A percentile compares a stretch with the other conserved stretches of the same genome.
These are phyloP conservation scores for Tetracladium setigerum DNA, from an alignment of 495 filamentous ascomycete species.

Conservation along the genomic window DNA sequence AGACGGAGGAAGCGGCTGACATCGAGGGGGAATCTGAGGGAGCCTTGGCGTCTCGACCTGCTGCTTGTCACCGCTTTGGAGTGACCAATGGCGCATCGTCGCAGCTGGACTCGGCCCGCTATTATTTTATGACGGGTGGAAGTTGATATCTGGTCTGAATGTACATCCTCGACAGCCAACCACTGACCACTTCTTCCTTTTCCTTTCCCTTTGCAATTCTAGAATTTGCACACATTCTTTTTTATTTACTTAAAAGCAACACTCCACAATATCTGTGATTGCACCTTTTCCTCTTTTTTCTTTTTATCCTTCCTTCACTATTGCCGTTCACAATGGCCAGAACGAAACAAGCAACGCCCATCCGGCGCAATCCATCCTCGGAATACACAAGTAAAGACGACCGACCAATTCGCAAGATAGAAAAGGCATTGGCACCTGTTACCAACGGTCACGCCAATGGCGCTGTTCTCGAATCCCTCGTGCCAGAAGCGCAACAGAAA, in stretches of 20 bases:
- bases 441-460: slow-evolving; percentile 34
- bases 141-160: not conserved
- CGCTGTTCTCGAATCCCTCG: slow-evolving; percentile 20
- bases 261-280: slow-evolving; percentile 4
- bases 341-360: slow-evolving; percentile 58
- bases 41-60: too few relatives aligned
- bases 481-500: slow-evolving; percentile 24
- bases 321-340: slow-evolving; percentile 66
- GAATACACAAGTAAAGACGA: slow-evolving; percentile 42
- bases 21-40: too few relatives aligned
- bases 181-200: not conserved
- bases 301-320: not conserved
- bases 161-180: not conserved
- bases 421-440: slow-evolving; percentile 24
- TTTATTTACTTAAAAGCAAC: not conserved
- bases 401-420: slow-evolving; percentile 14
- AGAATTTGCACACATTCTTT: not conserved
- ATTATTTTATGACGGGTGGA: not conserved
- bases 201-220: not conserved
- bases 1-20: too few relatives aligned
- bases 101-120: not conserved
- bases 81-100: not conserved
- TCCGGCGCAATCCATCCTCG: slow-evolving; percentile 59
- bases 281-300: not conserved
- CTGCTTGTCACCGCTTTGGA: too few relatives aligned